A percentile compares a stretch with the other conserved stretches of the same genome.
Conservation (phyloP, 1,139 yeast species). For the Magnusiomyces suaveolens region DNA sequence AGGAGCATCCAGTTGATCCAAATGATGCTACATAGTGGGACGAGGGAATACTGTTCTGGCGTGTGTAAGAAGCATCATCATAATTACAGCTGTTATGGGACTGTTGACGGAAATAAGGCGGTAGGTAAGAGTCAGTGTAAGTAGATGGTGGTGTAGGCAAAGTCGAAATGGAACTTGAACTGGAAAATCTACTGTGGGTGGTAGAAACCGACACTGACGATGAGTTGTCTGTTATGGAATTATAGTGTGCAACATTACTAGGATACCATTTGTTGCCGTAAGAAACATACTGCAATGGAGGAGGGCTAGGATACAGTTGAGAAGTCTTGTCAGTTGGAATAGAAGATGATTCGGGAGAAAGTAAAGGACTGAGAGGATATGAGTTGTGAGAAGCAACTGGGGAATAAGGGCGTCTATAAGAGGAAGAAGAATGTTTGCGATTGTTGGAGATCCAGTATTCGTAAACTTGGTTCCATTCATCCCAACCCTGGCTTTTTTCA, state of each 20-base stretch:
- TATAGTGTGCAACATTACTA: not conserved
- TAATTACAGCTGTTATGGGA: not conserved
- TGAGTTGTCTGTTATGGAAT: not conserved
- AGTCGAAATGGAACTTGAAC: slow-evolving; percentile 8
- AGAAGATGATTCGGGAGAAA: slow-evolving; percentile 9
- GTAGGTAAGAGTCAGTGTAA: not conserved
- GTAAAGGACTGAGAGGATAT: slow-evolving; percentile 11
- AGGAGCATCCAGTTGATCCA: slow-evolving; percentile 12
- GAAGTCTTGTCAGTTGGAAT: slow-evolving; percentile 9
- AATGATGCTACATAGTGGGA: slow-evolving; percentile 11
- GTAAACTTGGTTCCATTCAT: slow-evolving; percentile 35
- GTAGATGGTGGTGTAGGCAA: slow-evolving; percentile 2
- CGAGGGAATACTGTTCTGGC: slow-evolving; percentile 5
- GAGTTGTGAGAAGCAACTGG: slow-evolving; percentile 7
- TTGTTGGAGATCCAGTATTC: slow-evolving; percentile 18
- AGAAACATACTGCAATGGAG: slow-evolving; percentile 10
- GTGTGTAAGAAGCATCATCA: not conserved
- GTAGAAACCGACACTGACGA: not conserved
- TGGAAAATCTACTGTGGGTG: not conserved
- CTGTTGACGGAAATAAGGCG: slow-evolving; percentile 2
- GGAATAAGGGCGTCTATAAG: slow-evolving; percentile 4
- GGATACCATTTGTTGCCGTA: slow-evolving; percentile 15
- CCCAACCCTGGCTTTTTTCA: slow-evolving; percentile 29
- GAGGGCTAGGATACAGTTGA: slow-evolving; percentile 11
- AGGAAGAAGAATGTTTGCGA: slow-evolving; percentile 9